These are phyloP conservation scores for Arabidopsis hybrid DNA, from an alignment of 441 rosid genomes.

Conservation along the genomic window DNA sequence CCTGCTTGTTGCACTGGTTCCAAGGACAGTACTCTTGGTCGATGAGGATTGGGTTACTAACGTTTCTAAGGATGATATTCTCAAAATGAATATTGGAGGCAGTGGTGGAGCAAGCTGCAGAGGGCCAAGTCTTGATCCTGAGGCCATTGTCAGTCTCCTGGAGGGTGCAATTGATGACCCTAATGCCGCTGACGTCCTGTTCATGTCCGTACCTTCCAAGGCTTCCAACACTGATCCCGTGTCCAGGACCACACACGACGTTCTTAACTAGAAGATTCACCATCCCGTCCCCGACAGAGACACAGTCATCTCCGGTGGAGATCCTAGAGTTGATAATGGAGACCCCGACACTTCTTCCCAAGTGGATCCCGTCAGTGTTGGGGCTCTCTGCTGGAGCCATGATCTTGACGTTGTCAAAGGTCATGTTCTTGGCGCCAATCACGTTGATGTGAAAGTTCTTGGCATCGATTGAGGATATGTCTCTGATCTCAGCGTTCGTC, in stretches of 20 bases:
- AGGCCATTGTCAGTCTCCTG: slow-evolving; percentile 31
- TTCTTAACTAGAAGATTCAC: slow-evolving; percentile 30
- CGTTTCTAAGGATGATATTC: slow-evolving; percentile 29
- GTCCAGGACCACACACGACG: slow-evolving; percentile 41
- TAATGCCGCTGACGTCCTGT: slow-evolving; percentile 34
- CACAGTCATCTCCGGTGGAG: slow-evolving; percentile 37
- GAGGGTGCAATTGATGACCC: slow-evolving; percentile 19
- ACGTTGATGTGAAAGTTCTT: slow-evolving; percentile 43
- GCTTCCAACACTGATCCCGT: slow-evolving; percentile 39
- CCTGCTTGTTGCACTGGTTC: slow-evolving; percentile 39
- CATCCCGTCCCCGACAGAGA: slow-evolving; percentile 41
- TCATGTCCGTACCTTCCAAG: slow-evolving; percentile 38
- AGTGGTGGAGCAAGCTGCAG: slow-evolving; percentile 36
- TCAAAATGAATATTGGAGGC: slow-evolving; percentile 38
- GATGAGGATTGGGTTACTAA: slow-evolving; percentile 39
- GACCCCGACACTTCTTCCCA: slow-evolving; percentile 42
- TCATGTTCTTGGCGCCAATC: slow-evolving; percentile 37
- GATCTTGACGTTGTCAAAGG: slow-evolving; percentile 25
- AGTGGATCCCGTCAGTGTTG: slow-evolving; percentile 43
- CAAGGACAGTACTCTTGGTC: slow-evolving; percentile 43
- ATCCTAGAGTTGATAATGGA: slow-evolving; percentile 21
- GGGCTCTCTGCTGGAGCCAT: slow-evolving; percentile 34
- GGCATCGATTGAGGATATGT: slow-evolving; percentile 31
- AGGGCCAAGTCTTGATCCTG: slow-evolving; percentile 44
- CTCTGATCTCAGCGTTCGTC: slow-evolving; percentile 29